Evolutionary conservation across 306 rosid genomes (phyloP), one percentile per base, ranked within the genome.

Genomic region (Trichosanthes truncata): DNA sequence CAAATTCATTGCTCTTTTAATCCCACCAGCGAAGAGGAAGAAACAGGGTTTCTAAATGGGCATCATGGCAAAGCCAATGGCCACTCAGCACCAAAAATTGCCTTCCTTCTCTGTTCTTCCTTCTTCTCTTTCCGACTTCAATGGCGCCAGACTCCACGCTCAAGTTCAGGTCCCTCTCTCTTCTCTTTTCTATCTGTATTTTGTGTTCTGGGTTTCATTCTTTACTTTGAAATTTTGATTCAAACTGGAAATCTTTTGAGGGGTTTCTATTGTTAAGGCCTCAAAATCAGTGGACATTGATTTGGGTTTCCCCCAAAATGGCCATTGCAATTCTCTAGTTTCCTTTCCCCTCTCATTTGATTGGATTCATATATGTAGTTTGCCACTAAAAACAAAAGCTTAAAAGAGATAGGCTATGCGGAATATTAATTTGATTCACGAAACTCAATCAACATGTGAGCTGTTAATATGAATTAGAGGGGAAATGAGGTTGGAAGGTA

Each of bases 71-170:
- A 91, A 87, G 74, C 23, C 91, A 78, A 86, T 89, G 78, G 89
- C 84, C 79, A 74, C 85, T 26, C 91, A 87, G 31, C 97, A 90
- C 80, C 97, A 89, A 79, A 89, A 86, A 40, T 86, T 87, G 25
- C 86, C 92, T 55, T 85, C 96, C 76, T 49, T 89, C 87, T 88
- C 97, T 61, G 88, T 96, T 76, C 87, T 92, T 67, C 95, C 97
- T 85, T 90, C 98, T 74, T 95, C 97, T 79, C 84, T 90, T 74
- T 92, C 97, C 56, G 97, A 90, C 75, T 91, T 95, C 89, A 79
- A 80, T 48, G 97, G 99, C 82, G 69, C 90, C 82, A 92, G 90
- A 84, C 88, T 94, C 56, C 90, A 81, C 17, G 35, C 90, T 43
- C 97, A 92, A 61, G 9, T 92, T 75, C 98, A 94, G 97, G 98